Conservation (phyloP, 2,329 filamentous ascomycete species). For the Penicillium nordicum region DNA sequence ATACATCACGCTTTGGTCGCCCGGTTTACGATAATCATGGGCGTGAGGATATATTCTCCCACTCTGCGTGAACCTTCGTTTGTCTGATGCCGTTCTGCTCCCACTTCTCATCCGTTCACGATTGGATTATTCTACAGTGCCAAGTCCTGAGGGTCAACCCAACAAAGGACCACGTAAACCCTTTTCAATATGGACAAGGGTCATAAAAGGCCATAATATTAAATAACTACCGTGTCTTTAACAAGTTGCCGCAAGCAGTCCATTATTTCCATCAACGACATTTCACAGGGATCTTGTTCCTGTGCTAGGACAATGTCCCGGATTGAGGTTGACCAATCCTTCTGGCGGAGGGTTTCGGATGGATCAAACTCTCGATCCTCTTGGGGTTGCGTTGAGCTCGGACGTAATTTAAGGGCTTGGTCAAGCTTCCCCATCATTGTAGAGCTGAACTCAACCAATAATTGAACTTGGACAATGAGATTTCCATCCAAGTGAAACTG, state of each 20-base stretch:
- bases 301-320: conserved; percentile 13
- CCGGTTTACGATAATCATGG: background rate
- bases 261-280: conserved; percentile 17
- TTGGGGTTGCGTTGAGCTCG: background rate
- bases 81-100: too few relatives aligned
- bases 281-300: conserved; percentile 6
- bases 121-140: background rate
- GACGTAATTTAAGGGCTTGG: conserved; percentile 4
- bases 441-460: conserved; percentile 12
- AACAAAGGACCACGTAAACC: background rate
- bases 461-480: conserved; percentile 9
- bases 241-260: conserved; percentile 12
- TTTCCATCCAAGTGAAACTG: conserved; percentile 10
- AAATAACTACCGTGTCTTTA: conserved; percentile 2
- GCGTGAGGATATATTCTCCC: background rate
- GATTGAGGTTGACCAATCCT: conserved; percentile 6
- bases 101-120: too few relatives aligned
- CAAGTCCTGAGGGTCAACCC: background rate
- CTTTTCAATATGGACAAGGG: background rate
- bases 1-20: background rate
- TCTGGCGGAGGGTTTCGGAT: background rate
- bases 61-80: background rate
- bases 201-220: background rate
- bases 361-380: background rate
- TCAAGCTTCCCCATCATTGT: conserved; percentile 15